Percentiles rank a stretch among this genome's conserved stretches.
These are phyloP conservation scores for Cladosporium velox DNA, from an alignment of 2,329 filamentous ascomycete genomes.

Conservation along the genomic window DNA sequence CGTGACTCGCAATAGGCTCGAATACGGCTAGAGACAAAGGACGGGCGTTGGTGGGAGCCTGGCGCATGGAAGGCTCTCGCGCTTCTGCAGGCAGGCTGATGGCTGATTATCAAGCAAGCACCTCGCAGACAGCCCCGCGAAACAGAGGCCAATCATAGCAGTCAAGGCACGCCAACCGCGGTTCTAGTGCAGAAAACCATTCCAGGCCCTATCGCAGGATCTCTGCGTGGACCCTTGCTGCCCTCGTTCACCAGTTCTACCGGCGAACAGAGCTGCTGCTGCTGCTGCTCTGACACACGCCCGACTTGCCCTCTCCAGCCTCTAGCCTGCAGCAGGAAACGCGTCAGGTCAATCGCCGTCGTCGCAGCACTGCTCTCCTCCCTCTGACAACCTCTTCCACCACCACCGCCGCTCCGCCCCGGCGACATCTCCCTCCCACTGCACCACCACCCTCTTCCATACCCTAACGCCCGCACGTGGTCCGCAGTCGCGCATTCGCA, in stretches of 20 bases:
- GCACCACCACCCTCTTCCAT: neutral
- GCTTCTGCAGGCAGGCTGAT: slow-evolving; percentile 8
- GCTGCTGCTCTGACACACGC: neutral
- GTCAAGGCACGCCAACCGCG: neutral
- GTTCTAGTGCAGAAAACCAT: neutral
- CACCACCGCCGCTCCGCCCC: neutral
- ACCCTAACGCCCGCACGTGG: slow-evolving; percentile 1
- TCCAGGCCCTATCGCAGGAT: slow-evolving; percentile 3
- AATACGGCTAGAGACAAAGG: slow-evolving; percentile 4
- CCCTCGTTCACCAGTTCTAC: neutral
- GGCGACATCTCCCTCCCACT: neutral
- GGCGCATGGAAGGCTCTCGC: slow-evolving; percentile 4
- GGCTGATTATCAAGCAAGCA: slow-evolving; percentile 12
- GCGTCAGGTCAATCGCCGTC: neutral
- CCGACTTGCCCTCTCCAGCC: neutral
- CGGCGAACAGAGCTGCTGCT: neutral
- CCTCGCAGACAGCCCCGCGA: neutral
- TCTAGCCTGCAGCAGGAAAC: neutral
- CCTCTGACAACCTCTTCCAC: neutral
- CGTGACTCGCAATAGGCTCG: slow-evolving; percentile 9
- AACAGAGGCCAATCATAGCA: neutral
- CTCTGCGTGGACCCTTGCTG: slow-evolving; percentile 7
- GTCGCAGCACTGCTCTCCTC: neutral
- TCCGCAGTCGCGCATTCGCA: slow-evolving; percentile 3
- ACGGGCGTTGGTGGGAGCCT: neutral